phyloP scores from a whole-genome alignment of 768 basidiomycete species.

The Amanita rubescens region DNA sequence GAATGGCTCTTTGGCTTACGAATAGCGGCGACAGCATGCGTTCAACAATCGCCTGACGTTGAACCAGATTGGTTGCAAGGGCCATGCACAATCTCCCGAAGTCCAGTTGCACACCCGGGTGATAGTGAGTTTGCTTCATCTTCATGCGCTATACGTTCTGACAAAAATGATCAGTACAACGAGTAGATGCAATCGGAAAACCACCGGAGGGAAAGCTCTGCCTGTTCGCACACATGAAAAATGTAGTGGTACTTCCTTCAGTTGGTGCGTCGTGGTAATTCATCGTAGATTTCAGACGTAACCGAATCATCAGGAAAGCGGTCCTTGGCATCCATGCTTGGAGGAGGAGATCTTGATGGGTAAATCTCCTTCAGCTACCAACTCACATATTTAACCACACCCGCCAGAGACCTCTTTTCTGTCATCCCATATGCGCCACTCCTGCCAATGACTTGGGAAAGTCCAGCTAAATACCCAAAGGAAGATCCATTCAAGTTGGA shows the following conservation, averaged over 20 bases:
- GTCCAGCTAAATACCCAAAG: constrained; percentile 44
- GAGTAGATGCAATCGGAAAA: constrained; percentile 63
- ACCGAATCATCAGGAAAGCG: constrained; percentile 35
- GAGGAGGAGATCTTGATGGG: constrained; percentile 81
- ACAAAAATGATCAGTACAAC: constrained; percentile 41
- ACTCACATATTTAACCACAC: neutral
- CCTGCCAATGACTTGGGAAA: constrained; percentile 42
- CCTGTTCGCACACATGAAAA: constrained; percentile 53
- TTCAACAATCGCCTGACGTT: constrained; percentile 42
- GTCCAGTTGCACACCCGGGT: constrained; percentile 70
- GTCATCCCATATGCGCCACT: constrained; percentile 49
- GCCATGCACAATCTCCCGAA: constrained; percentile 55
- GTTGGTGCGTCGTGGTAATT: constrained; percentile 32
- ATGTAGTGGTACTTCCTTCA: constrained; percentile 66
- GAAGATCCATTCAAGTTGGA: constrained; percentile 31
- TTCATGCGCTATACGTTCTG: neutral
- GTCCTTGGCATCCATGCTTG: constrained; percentile 62
- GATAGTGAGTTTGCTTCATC: constrained; percentile 39
- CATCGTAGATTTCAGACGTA: neutral
- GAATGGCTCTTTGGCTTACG: neutral
- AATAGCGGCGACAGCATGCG: constrained; percentile 37
- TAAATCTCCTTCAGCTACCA: constrained; percentile 16
- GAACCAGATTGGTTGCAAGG: constrained; percentile 54
- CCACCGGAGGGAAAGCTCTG: constrained; percentile 52
- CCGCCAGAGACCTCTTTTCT: constrained; percentile 53